Percentiles rank a stretch among this genome's conserved stretches.
These are phyloP conservation scores for Scleromitrula shiraiana DNA, from an alignment of 2,329 filamentous ascomycete genomes.

Conservation along the genomic window DNA sequence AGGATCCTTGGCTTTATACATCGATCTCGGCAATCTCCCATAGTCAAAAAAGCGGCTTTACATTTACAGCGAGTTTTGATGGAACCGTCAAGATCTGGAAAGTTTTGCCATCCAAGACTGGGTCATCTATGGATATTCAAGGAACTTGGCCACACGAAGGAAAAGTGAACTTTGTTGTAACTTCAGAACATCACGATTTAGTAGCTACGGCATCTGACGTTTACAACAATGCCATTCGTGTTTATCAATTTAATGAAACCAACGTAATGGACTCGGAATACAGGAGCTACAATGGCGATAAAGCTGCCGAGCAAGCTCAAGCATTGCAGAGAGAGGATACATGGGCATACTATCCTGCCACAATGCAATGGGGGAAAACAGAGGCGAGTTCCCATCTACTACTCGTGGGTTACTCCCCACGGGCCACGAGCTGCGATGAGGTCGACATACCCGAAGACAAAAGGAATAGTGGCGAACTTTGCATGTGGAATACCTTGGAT, in stretches of 20 bases:
- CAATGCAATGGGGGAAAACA: constrained; percentile 52
- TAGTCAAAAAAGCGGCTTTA: constrained; percentile 36
- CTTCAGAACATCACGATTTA: constrained; percentile 37
- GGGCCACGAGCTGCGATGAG: constrained; percentile 45
- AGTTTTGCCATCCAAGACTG: constrained; percentile 30
- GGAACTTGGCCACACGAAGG: constrained; percentile 49
- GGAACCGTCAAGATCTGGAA: constrained; percentile 53
- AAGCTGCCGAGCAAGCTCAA: constrained; percentile 17
- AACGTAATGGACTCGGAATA: constrained; percentile 29
- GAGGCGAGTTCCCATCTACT: constrained; percentile 42
- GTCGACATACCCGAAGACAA: constrained; percentile 49
- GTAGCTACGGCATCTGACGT: constrained; percentile 55
- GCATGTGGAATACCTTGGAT: constrained; percentile 46
- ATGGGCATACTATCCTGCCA: constrained; percentile 57
- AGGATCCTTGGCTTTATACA: constrained; percentile 56
- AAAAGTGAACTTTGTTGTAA: constrained; percentile 55
- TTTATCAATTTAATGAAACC: constrained; percentile 40
- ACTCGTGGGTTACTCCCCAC: constrained; percentile 55
- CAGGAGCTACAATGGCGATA: constrained; percentile 25
- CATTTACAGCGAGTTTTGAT: constrained; percentile 56
- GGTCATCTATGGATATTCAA: constrained; percentile 34
- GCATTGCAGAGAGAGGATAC: constrained; percentile 28
- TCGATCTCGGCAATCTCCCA: constrained; percentile 56
- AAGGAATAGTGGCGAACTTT: constrained; percentile 50
- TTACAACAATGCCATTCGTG: constrained; percentile 43